A percentile compares a stretch with the other conserved stretches of the same genome.
phyloP scores from a whole-genome alignment of 768 basidiomycete species.

The Cystoderma amianthinum region DNA sequence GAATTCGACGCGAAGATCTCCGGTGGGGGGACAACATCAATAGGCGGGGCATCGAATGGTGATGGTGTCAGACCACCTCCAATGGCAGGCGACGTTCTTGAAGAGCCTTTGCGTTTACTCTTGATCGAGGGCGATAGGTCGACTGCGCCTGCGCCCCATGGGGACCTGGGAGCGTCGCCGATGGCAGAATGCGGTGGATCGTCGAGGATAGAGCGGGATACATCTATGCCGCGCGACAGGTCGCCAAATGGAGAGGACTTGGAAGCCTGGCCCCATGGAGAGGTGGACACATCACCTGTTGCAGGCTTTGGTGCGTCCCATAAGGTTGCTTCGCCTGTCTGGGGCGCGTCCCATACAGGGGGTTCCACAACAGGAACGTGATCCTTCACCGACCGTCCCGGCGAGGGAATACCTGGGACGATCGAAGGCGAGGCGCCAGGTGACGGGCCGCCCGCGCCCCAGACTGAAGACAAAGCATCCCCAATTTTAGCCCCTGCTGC shows the following conservation, averaged over 20 bases:
- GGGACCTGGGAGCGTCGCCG: slow-evolving; percentile 1
- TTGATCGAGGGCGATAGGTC: slow-evolving; percentile 11
- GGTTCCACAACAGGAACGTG: slow-evolving; percentile 14
- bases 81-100: slow-evolving; percentile 14
- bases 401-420: slow-evolving; percentile 1
- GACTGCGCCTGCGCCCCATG: slow-evolving; percentile 9
- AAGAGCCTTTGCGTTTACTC: slow-evolving; percentile 12
- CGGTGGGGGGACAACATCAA: slow-evolving; percentile 5
- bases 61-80: slow-evolving; percentile 3
- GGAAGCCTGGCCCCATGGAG: slow-evolving; percentile 1
- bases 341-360: slow-evolving; percentile 14
- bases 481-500: slow-evolving; percentile 22
- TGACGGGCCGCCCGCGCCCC: slow-evolving; percentile 27
- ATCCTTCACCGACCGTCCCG: not conserved
- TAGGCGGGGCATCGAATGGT: not conserved
- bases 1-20: not conserved
- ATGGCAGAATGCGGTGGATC: slow-evolving; percentile 10
- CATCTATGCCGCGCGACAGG: not conserved
- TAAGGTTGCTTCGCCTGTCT: slow-evolving; percentile 9
- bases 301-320: slow-evolving; percentile 11
- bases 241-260: slow-evolving; percentile 11
- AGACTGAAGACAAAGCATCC: slow-evolving; percentile 37
- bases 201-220: slow-evolving; percentile 2
- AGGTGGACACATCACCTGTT: slow-evolving; percentile 8
- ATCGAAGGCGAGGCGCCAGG: slow-evolving; percentile 4